phyloP scores from a whole-genome alignment of 306 rosid genomes.

The Oxytropis ochrocephala region DNA sequence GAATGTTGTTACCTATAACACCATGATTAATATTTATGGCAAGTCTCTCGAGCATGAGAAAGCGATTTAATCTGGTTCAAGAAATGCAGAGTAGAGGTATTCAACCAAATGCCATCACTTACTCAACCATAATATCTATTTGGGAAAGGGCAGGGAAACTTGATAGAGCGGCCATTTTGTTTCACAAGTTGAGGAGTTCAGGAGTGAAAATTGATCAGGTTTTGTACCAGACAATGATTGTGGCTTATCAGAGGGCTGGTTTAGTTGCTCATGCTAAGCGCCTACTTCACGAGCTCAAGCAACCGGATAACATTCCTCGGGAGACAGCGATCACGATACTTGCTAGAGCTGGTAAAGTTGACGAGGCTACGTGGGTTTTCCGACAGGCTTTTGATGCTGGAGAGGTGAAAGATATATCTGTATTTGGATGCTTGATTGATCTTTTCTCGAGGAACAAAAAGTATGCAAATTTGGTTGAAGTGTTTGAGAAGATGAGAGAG shows the following conservation, averaged over 20 bases:
- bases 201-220: constrained; percentile 84
- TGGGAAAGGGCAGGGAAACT: constrained; percentile 93
- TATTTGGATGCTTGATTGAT: constrained; percentile 68
- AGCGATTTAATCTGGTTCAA: constrained; percentile 78
- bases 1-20: constrained; percentile 84
- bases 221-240: constrained; percentile 92
- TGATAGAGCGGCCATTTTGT: constrained; percentile 78
- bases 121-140: constrained; percentile 83
- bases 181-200: constrained; percentile 78
- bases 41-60: constrained; percentile 82
- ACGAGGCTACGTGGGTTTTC: constrained; percentile 93
- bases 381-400: constrained; percentile 80
- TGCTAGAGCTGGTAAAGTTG: constrained; percentile 80
- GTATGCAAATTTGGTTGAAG: constrained; percentile 63
- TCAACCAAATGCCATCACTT: constrained; percentile 83
- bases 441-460: constrained; percentile 68
- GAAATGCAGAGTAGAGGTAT: constrained; percentile 83
- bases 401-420: constrained; percentile 70
- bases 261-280: constrained; percentile 91
- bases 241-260: constrained; percentile 81
- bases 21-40: constrained; percentile 88
- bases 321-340: constrained; percentile 73
- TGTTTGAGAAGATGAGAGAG: constrained; percentile 78
- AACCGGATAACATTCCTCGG: constrained; percentile 66
- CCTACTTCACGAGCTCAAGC: constrained; percentile 74